These are phyloP conservation scores for Penicillium sp. DNA, from an alignment of 2,329 filamentous ascomycete genomes.

Conservation along the genomic window DNA sequence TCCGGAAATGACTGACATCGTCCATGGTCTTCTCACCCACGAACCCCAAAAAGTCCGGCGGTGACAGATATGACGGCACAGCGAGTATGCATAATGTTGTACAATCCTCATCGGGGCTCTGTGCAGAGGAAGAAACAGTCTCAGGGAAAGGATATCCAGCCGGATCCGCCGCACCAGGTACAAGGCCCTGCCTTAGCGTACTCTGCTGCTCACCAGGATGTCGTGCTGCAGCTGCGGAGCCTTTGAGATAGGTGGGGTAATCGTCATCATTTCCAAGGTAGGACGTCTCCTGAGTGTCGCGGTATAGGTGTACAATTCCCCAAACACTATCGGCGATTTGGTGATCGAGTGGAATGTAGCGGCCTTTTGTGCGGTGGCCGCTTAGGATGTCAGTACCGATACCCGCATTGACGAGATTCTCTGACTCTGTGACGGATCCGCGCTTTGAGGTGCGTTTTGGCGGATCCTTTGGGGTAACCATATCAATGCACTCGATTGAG, in stretches of 20 bases:
- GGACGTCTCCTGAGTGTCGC: conserved; percentile 74
- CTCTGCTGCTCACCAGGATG: conserved; percentile 26
- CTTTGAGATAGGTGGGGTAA: conserved; percentile 43
- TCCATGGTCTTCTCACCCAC: conserved; percentile 83
- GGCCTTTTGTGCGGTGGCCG: conserved; percentile 78
- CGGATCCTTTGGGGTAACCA: conserved; percentile 47
- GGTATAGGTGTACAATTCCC: conserved; percentile 92
- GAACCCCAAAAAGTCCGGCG: conserved; percentile 86
- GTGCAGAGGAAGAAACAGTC: conserved; percentile 12
- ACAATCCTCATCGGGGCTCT: conserved; percentile 57
- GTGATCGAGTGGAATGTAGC: conserved; percentile 69
- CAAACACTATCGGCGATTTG: conserved; percentile 77
- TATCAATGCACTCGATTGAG: conserved; percentile 76
- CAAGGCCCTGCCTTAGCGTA: conserved; percentile 8
- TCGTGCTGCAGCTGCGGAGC: conserved; percentile 37
- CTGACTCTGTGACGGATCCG: conserved; percentile 37
- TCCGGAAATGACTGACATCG: conserved; percentile 87
- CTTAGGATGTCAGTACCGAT: conserved; percentile 54
- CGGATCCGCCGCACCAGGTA: conserved; percentile 4
- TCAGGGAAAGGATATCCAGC: conserved; percentile 19
- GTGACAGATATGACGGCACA: conserved; percentile 89
- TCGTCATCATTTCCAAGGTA: conserved; percentile 52
- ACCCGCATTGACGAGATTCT: conserved; percentile 47
- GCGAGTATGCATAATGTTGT: conserved; percentile 91
- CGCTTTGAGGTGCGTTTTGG: conserved; percentile 24